Base-by-base conservation (phyloP, 1,284 basidiomycete genomes). In the Malassezia japonica region DNA sequence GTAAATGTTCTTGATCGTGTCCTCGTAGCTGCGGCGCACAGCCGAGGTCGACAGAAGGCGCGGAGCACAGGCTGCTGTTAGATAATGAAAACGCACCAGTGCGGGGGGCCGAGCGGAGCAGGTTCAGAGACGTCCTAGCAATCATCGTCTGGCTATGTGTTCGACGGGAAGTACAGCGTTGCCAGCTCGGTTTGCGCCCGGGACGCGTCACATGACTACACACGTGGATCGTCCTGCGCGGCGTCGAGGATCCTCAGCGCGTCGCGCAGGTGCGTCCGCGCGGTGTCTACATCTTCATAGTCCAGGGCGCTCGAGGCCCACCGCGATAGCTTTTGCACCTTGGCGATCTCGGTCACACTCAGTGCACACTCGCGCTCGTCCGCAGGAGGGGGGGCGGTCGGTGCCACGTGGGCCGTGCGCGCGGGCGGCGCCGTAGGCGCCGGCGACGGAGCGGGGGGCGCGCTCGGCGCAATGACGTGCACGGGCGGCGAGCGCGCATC, bases 1-100 rank as follows among this genome's bases (percentile, higher is more conserved):
- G 69, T 84, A 82, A 61, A 95, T 81, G 78, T 95, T 95, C 74
- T 82, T 80, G 74, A 90, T 85, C 54, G 88, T 92, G 74, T 87
- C 86, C 55, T 83, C 87, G 75, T 95, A 95, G 50, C 62, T 63
- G 25, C 55, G 53, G 39, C 69, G 63, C 4, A 60, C 33, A 16
- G 63, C 57, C 21, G 58, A 55, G 10, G 64, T 56, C 20, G 65
- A 65, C 33, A 69, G 42, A 16, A 28, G 28, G 24, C 49, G 49
- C 35, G 42, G 16, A 5, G 40, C 41, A 20, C 48, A 27, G 31
- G 28, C 44, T 46, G 21, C 15, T 20, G 23, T 40, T 13, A 46
- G 28, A 20, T 2, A 2, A 20, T 9, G 20, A 18, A 1, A 24
- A 50, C 44, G 13, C 39, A 53, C 43, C 38, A 23, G 48, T 27